Percentiles rank a stretch among this genome's conserved stretches.
Conservation (phyloP, 75 land plant species). For the Cryptomeria japonica region DNA sequence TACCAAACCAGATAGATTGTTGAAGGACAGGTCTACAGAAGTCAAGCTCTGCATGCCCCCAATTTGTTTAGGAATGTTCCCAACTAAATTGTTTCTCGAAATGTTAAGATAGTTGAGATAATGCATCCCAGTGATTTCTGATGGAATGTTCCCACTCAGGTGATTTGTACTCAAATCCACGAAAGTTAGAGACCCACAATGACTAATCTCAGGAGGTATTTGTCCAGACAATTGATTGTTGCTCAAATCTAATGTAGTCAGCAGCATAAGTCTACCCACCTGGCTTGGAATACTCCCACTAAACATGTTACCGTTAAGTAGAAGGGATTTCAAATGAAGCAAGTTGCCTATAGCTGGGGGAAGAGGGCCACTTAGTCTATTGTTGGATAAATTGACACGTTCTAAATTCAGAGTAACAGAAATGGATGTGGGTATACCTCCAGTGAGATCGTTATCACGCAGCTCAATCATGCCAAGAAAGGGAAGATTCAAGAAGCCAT, state of each 20-base stretch:
- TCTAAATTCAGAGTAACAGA: slow-evolving; percentile 24
- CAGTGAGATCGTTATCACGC: slow-evolving; percentile 60
- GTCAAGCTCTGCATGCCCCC: slow-evolving; percentile 54
- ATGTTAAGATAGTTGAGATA: slow-evolving; percentile 56
- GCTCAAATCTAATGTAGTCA: slow-evolving; percentile 53
- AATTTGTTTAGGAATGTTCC: slow-evolving; percentile 50
- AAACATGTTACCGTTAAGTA: slow-evolving; percentile 51
- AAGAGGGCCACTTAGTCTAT: slow-evolving; percentile 38
- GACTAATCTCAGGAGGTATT: slow-evolving; percentile 53
- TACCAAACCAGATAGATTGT: slow-evolving; percentile 66
- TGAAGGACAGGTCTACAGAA: slow-evolving; percentile 67
- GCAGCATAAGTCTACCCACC: slow-evolving; percentile 26
- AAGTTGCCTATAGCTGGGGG: slow-evolving; percentile 51
- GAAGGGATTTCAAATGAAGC: slow-evolving; percentile 38
- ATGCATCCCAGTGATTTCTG: slow-evolving; percentile 31
- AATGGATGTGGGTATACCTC: slow-evolving; percentile 37
- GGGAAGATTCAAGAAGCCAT: slow-evolving; percentile 59
- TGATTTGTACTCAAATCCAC: slow-evolving; percentile 60
- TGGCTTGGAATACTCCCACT: slow-evolving; percentile 52
- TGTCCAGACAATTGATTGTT: slow-evolving; percentile 59
- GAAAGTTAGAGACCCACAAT: slow-evolving; percentile 37
- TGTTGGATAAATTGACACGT: slow-evolving; percentile 50
- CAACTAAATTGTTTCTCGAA: slow-evolving; percentile 54
- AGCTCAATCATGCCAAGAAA: slow-evolving; percentile 41
- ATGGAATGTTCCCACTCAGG: slow-evolving; percentile 57